Evolutionary conservation across 164 flowering plant genomes (phyloP), one percentile per base, ranked within the genome.

Genomic region (Umbilicus rupestris): DNA sequence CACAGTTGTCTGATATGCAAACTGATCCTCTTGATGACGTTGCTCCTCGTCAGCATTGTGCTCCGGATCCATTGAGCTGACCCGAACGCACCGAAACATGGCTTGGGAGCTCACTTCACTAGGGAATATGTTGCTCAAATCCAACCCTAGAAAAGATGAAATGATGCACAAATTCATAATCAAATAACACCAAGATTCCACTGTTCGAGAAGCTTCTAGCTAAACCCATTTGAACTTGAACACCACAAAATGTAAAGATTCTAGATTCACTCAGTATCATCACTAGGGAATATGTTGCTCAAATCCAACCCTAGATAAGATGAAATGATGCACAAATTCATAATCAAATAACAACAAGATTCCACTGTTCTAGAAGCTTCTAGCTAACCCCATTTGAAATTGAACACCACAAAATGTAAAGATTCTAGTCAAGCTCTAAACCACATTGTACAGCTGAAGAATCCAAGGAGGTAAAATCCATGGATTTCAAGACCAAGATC

Each of bases 1-100:
- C 3, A 86, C 87, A 64, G 87, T 86, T 42, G 91, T 80, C 44
- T 84, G 88, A 68, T 86, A 86, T 4, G 89, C 91, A 8, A 20
- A 52, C 6, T 44, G 64, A 60, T 60, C 64, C 35, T 60, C 41
- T 3, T 24, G 30, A 55, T 22, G 26, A 22, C 55, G 26, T 7
- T 47, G 72, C 69, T 81, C 78, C 30, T 85, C 86, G 5, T 82
- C 81, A 5, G 75, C 67, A 2, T 82, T 85, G 55, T 47, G 22
- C n/a, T 47, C 55, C 24, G 55, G 55, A 31, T 86, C 82, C 49
- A 83, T 73, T 16, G 79, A 67, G 68, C 81, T 84, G 10, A 86
- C 82, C 62, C 75, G 70, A 3, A 86, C 87, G 63, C 88, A 84
- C 0, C 83, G 84, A 37, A 86, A 86, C 17, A 74, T 70, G 20